Evolutionary conservation across 2,329 filamentous ascomycete genomes (phyloP), one percentile per base, ranked within the genome.

Genomic region (Fusarium denticulatum): DNA sequence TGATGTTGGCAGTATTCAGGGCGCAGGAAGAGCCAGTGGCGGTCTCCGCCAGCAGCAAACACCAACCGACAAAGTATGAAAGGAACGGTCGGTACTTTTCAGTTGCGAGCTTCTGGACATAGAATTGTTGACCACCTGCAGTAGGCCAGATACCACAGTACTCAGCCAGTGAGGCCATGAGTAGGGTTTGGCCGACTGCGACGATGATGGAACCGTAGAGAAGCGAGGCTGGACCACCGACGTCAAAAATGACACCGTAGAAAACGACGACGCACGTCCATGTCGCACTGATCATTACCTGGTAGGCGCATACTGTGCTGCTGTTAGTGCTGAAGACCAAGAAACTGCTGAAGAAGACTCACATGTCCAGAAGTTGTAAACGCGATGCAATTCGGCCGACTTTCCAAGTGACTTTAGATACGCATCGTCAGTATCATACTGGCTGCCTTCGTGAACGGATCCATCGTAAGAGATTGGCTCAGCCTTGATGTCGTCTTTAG

Each of bases 361-460:
- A 68, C 65, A 37, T 61, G 65, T 68, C 65, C 65, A 68, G 24
- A 68, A 67, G 6, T 68, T 68, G 32, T 68, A 68, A 13, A 68
- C 65, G 4, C 65, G 65, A 42, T 68, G 50, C 14, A 68, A 26
- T 55, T 68, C 65, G 3, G 56, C 63, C 0, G 40, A 40, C 30
- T 68, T 67, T 24, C 65, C 65, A 3, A 68, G 65, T 3, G 62
- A 60, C 26, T 67, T 61, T 22, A 68, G 63, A 34, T 60, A 60
- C 0, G 55, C 65, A 50, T 67, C 65, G 5, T 68, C 65, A 0
- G 49, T 53, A 32, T 66, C 42, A 30, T 40, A 50, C 8, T 45
- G 14, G 18, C 42, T 60, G 22, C 22, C n/a, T 6, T 68, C 50
- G 3, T 36, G 53, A 7, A 68, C 49, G 9, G 65, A 67, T 12